These are phyloP conservation scores for Gomphus sp. DNA, from an alignment of 1,284 basidiomycete genomes.

Conservation along the genomic window DNA sequence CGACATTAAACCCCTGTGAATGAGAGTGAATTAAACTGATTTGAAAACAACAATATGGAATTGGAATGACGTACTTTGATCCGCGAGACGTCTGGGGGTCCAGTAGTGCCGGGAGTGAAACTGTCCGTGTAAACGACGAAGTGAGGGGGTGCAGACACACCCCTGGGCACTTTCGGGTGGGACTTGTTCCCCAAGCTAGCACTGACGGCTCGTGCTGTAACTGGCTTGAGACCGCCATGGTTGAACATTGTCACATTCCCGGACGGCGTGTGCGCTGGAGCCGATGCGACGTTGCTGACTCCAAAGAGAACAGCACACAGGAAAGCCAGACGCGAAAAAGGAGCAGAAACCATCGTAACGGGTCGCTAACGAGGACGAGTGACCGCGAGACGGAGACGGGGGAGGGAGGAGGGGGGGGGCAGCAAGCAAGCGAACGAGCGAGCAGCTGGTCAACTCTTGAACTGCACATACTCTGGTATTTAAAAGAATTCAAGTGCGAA, in stretches of 20 bases:
- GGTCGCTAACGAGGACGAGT: too few relatives aligned
- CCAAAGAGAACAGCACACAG: too few relatives aligned
- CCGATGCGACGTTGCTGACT: background rate
- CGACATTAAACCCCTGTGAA: constrained; percentile 37
- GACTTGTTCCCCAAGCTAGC: too few relatives aligned
- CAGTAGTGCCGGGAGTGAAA: background rate
- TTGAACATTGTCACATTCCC: background rate
- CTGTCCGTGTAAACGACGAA: constrained; percentile 13
- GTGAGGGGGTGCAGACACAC: background rate
- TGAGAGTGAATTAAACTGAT: background rate
- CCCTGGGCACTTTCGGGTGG: background rate
- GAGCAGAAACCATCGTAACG: too few relatives aligned
- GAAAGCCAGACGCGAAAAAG: too few relatives aligned
- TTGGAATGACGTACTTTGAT: background rate
- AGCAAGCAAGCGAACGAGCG: too few relatives aligned
- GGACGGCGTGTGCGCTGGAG: background rate
- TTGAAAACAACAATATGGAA: background rate
- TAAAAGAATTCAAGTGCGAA: too few relatives aligned
- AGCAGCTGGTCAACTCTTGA: too few relatives aligned
- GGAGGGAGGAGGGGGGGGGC: too few relatives aligned
- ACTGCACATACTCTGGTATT: too few relatives aligned
- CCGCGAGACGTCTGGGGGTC: constrained; percentile 5
- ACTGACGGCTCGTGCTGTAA: too few relatives aligned
- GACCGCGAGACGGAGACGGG: too few relatives aligned
- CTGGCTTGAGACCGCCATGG: constrained; percentile 5